These are phyloP conservation scores for Sicyos edulis DNA, from an alignment of 306 rosid genomes.

Conservation along the genomic window DNA sequence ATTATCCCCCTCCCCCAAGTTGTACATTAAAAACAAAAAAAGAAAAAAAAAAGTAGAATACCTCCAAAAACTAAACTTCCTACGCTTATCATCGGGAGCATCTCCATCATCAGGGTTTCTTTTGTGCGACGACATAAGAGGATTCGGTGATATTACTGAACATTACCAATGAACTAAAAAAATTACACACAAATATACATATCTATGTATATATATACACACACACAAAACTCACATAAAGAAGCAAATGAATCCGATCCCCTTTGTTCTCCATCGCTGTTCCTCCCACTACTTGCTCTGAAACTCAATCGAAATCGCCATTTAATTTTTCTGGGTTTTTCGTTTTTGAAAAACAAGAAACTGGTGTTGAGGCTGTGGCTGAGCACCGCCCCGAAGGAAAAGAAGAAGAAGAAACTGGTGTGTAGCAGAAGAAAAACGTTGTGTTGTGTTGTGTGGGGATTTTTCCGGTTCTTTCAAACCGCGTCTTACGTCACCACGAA, in stretches of 20 bases:
- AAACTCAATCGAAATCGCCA: slow-evolving; percentile 3
- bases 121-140: slow-evolving; percentile 65
- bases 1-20: too few relatives aligned
- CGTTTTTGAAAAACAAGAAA: not conserved
- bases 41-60: slow-evolving; percentile 2
- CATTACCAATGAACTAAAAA: slow-evolving; percentile 21
- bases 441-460: slow-evolving; percentile 3
- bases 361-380: not conserved
- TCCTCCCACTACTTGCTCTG: not conserved
- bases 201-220: too few relatives aligned
- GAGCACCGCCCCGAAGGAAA: not conserved
- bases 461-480: not conserved
- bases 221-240: slow-evolving; percentile 2
- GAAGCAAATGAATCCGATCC: not conserved
- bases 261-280: not conserved
- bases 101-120: slow-evolving; percentile 70
- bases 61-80: slow-evolving; percentile 46
- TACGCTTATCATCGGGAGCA: slow-evolving; percentile 61
- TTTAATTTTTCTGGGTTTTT: not conserved
- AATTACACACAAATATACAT: too few relatives aligned
- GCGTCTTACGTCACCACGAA: slow-evolving; percentile 13
- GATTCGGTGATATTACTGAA: slow-evolving; percentile 15
- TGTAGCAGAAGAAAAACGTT: not conserved
- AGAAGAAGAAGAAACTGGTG: not conserved
- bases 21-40: too few relatives aligned